Conservation (phyloP, 2,329 filamentous ascomycete species). For the Leptosphaerulina australis region DNA sequence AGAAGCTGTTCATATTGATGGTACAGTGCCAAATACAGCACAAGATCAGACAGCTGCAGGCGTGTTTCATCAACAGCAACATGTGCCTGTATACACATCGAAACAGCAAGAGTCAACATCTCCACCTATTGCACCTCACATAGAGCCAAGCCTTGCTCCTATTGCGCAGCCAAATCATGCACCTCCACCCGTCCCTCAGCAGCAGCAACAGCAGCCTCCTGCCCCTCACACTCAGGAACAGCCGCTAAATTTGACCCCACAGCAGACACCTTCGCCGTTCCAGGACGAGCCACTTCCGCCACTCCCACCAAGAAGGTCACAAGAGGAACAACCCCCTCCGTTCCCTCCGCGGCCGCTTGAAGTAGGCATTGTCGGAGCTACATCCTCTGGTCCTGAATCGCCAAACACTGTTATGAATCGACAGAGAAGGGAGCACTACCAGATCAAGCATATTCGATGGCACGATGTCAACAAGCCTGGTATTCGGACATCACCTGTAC, state of each 20-base stretch:
- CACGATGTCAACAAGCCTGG: constrained; percentile 66
- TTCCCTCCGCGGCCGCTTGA: constrained; percentile 46
- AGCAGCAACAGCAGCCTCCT: constrained; percentile 14
- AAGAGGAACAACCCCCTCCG: constrained; percentile 42
- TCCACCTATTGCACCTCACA: not conserved
- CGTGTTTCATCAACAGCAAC: constrained; percentile 1
- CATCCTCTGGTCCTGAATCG: constrained; percentile 44
- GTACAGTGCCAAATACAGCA: constrained; percentile 24
- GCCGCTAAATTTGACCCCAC: constrained; percentile 6
- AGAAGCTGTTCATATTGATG: constrained; percentile 28
- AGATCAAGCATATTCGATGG: constrained; percentile 92
- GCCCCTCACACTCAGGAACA: not conserved
- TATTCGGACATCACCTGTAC: constrained; percentile 81
- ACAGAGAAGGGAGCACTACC: constrained; percentile 77
- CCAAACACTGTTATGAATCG: constrained; percentile 49
- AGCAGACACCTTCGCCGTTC: constrained; percentile 19
- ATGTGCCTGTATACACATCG: not conserved
- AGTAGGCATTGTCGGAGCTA: constrained; percentile 22
- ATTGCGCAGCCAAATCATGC: constrained; percentile 3
- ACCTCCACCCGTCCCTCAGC: constrained; percentile 6
- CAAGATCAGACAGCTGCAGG: not conserved
- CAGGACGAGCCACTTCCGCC: constrained; percentile 37
- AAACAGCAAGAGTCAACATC: not conserved
- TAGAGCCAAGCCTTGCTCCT: not conserved
- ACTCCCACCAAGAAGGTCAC: constrained; percentile 40